Evolutionary conservation across 129 eudicot genomes (phyloP).

Genomic region (Artemisia tridentata): DNA sequence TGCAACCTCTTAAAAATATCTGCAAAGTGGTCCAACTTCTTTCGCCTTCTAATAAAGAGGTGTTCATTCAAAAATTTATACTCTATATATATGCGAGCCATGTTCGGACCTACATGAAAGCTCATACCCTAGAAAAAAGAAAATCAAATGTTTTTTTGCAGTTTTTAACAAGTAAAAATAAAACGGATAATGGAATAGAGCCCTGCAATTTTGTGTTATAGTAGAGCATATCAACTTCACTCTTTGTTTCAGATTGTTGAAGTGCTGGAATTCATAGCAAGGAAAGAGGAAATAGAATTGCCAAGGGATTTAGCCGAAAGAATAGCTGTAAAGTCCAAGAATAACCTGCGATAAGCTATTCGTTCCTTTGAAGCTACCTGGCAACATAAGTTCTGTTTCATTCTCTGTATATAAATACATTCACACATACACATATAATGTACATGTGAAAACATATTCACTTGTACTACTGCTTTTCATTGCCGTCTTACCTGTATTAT

Average conservation of each 20-base stretch:
- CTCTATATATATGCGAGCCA: background rate
- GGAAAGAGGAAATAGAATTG: conserved; percentile 54
- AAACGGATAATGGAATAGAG: too few species aligned
- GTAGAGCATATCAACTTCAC: background rate
- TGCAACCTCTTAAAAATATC: conserved; percentile 48
- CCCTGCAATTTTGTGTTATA: background rate
- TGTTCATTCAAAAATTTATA: conserved; percentile 10
- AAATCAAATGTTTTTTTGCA: background rate
- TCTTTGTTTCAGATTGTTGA: conserved; percentile 48
- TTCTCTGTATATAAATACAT: background rate
- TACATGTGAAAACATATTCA: background rate
- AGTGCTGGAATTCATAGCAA: conserved; percentile 61
- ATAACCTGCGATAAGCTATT: conserved; percentile 75
- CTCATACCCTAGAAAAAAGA: background rate
- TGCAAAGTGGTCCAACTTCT: conserved; percentile 60
- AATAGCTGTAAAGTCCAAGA: conserved; percentile 66
- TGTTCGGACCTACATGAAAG: background rate
- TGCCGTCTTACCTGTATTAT: conserved; percentile 15
- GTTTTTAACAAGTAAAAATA: too few species aligned
- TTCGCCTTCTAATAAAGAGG: conserved; percentile 70
- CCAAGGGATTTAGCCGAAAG: conserved; percentile 53
- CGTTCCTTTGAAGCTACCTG: conserved; percentile 84
- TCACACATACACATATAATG: background rate
- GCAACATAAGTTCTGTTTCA: conserved; percentile 50
- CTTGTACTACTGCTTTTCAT: background rate